Conservation (phyloP, 805 yeast species). For the Hanseniaspora pseudoguilliermondii region DNA sequence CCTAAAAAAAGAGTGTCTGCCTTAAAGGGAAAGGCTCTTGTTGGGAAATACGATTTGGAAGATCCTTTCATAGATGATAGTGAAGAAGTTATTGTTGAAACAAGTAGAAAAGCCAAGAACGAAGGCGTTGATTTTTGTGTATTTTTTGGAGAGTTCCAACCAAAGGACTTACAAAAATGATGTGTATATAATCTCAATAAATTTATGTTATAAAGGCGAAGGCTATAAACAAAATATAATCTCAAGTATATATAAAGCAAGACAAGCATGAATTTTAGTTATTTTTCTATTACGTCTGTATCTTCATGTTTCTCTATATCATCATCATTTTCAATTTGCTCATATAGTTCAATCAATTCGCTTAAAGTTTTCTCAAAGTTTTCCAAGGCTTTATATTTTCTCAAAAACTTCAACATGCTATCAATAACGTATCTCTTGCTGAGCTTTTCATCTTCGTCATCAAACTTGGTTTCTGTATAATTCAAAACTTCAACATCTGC, state of each 20-base stretch:
- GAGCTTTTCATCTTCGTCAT: conserved; percentile 8
- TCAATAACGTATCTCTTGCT: conserved; percentile 8
- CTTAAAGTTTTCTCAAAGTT: background rate
- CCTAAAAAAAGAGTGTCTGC: conserved; percentile 22
- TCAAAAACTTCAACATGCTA: background rate
- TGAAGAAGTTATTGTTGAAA: conserved; percentile 81
- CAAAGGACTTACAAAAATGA: conserved; percentile 32
- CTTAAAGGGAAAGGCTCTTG: conserved; percentile 47
- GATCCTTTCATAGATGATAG: conserved; percentile 97
- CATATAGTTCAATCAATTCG: conserved; percentile 1
- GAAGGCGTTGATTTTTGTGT: conserved; percentile 94
- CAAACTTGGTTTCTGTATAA: background rate
- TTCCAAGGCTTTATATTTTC: conserved; percentile 1
- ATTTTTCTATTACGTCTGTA: background rate
- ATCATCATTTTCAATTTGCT: background rate
- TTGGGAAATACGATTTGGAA: conserved; percentile 80
- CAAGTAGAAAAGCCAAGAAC: conserved; percentile 51
- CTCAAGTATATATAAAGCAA: conserved; percentile 18
- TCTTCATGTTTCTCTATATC: background rate
- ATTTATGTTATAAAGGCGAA: too few species aligned
- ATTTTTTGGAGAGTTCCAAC: conserved; percentile 73
- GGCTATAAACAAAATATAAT: too few species aligned
- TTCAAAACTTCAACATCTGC: conserved; percentile 7
- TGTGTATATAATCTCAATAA: conserved; percentile 9
- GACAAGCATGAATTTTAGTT: conserved; percentile 14